phyloP scores from a whole-genome alignment of 176 grass and related monocot genomes.

The Microstegium vimineum region DNA sequence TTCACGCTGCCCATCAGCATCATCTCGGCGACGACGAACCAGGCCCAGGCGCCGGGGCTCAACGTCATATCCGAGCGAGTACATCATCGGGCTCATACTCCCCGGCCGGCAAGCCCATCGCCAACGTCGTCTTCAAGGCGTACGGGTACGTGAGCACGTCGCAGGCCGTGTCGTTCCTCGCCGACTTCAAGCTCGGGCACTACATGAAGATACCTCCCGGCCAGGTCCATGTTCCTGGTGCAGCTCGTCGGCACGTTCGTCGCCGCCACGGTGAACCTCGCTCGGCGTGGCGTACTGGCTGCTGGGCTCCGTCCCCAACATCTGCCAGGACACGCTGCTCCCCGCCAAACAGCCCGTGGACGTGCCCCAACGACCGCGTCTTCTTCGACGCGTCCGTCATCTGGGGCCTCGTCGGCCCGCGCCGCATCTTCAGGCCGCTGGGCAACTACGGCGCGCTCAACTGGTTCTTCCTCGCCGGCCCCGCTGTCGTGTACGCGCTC shows the following conservation, averaged over 20 bases:
- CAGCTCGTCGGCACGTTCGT: constrained; percentile 60
- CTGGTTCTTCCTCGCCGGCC: constrained; percentile 62
- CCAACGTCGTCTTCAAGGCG: constrained; percentile 35
- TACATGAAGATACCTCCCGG: constrained; percentile 99
- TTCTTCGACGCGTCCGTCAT: constrained; percentile 85
- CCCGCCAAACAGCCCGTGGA: constrained; percentile 72
- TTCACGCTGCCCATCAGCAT: constrained; percentile 82
- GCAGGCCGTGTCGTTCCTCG: constrained; percentile 66
- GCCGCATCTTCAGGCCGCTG: constrained; percentile 46
- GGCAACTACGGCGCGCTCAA: constrained; percentile 67
- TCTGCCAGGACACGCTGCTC: constrained; percentile 48
- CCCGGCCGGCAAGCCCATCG: constrained; percentile 64
- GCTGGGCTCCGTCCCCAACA: constrained; percentile 51
- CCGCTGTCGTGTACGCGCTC: constrained; percentile 44
- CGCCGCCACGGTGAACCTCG: constrained; percentile 62
- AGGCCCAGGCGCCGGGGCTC: constrained; percentile 62
- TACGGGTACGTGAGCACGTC: constrained; percentile 89
- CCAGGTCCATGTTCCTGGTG: constrained; percentile 85
- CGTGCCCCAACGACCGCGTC: constrained; percentile 58
- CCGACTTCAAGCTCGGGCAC: constrained; percentile 88
- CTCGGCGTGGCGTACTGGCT: constrained; percentile 62
- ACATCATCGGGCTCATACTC: constrained; percentile 48
- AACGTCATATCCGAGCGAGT: constrained; percentile 64
- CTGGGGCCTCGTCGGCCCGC: constrained; percentile 59
- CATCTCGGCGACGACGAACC: constrained; percentile 80